Conservation (phyloP, 352 stramenopile genomes). For the Phytophthora vignae region DNA sequence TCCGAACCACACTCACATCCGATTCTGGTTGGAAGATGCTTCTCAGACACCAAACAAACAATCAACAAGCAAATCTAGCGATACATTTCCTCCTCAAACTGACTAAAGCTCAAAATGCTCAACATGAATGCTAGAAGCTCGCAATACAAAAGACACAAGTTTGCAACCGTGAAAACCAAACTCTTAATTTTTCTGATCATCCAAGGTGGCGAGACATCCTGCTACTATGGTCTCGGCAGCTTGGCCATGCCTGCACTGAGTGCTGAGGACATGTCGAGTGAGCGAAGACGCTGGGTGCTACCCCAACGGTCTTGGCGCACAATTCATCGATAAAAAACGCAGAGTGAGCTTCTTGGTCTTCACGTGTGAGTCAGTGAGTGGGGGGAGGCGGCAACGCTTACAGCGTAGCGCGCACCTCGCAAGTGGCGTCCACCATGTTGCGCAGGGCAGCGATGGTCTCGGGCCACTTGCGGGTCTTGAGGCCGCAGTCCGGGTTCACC, state of each 20-base stretch:
- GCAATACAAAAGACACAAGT: not conserved
- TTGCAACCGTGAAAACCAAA: constrained; percentile 31
- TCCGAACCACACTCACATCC: constrained; percentile 20
- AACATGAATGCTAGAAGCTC: too few species aligned
- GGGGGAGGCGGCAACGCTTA: constrained; percentile 23
- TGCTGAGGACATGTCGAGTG: constrained; percentile 42
- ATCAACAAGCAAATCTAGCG: too few species aligned
- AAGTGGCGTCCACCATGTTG: constrained; percentile 91
- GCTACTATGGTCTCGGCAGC: constrained; percentile 47
- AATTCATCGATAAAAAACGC: constrained; percentile 36
- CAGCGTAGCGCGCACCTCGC: constrained; percentile 72
- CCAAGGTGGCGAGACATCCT: constrained; percentile 49
- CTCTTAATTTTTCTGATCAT: constrained; percentile 42
- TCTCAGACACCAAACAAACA: constrained; percentile 1
- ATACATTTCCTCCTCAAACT: too few species aligned
- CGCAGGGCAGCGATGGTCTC: constrained; percentile 90
- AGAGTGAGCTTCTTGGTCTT: constrained; percentile 34
- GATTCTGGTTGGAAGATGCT: constrained; percentile 18
- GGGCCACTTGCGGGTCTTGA: constrained; percentile 94
- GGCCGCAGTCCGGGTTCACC: constrained; percentile 94
- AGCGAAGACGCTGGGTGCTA: constrained; percentile 37
- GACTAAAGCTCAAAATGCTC: too few species aligned
- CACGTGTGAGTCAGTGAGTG: not conserved
- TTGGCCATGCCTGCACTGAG: constrained; percentile 37
- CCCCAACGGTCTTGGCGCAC: constrained; percentile 36